Base-by-base conservation (phyloP, 352 stramenopile species). In the Pythium plurisporium region DNA sequence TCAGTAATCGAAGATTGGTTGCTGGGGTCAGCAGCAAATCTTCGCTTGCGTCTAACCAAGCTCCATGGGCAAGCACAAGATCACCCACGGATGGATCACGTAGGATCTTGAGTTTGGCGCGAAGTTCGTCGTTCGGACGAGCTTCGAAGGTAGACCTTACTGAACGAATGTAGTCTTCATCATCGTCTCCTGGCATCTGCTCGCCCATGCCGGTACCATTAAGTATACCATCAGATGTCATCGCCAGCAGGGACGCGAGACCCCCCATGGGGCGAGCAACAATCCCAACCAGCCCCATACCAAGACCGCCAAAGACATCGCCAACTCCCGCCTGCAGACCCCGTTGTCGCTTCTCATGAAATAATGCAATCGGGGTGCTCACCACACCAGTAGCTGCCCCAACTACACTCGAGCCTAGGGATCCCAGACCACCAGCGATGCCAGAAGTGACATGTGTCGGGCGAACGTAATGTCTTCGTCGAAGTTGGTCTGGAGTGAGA, bases 31-130 rank as follows among this genome's bases (percentile, higher is more conserved):
- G 19, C 19, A 59, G 41, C 4, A 64, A 23, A 20, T 58, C 69
- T 23, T 47, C 47, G 5, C 59, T 57, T 7, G 70, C 65, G 42
- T 82, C 60, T 3, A 87, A 52, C 74, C 81, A 94, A 22, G 84
- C 40, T 3, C 79, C 84, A 51, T 87, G 79, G 15, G 82, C 84
- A 36, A 81, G 84, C 27, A 83, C 65, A 5, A 94, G 70, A 40
- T 64, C 67, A 8, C 70, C 73, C 6, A 77, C 66, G 1, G 72
- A 69, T 19, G 61, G 40, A 44, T 89, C 71, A 6, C 66, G 64
- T 2, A 92, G 38, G 9, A 90, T 76, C 57, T 92, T 88, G 44
- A 94, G 61, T 55, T 89, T 89, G 62, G 88, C 89, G 11, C 84
- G 82, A 22, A 90, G 64, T 10, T 88, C 47, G 29, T 89, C 82